phyloP scores from a whole-genome alignment of 1,284 basidiomycete genomes.

The Pseudozyma tsukubaensis region DNA sequence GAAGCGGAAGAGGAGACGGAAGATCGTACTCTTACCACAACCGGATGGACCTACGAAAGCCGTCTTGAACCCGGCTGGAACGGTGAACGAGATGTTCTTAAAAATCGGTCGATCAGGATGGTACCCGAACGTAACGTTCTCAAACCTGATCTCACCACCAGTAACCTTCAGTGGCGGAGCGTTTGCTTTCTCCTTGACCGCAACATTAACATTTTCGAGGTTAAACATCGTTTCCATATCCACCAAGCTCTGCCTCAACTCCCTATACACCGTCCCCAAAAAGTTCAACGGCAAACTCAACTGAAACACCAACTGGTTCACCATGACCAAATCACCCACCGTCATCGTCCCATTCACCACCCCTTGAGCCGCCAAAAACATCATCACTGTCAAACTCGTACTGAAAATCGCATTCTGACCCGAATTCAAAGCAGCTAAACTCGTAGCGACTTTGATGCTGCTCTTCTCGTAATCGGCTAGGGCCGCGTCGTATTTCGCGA shows the following conservation, averaged over 20 bases:
- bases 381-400: conserved; percentile 88
- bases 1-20: conserved; percentile 93
- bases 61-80: conserved; percentile 94
- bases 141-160: conserved; percentile 90
- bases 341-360: conserved; percentile 96
- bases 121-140: conserved; percentile 92
- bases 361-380: conserved; percentile 95
- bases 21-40: conserved; percentile 97
- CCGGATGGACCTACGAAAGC: conserved; percentile 96
- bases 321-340: conserved; percentile 96
- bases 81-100: conserved; percentile 79
- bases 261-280: conserved; percentile 94
- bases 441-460: conserved; percentile 93
- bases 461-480: conserved; percentile 88
- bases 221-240: conserved; percentile 98
- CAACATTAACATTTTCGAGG: conserved; percentile 83
- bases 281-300: conserved; percentile 95
- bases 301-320: conserved; percentile 99
- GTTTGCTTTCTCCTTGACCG: conserved; percentile 78
- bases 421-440: conserved; percentile 90
- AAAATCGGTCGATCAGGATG: conserved; percentile 91
- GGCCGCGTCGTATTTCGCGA: conserved; percentile 90
- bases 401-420: conserved; percentile 98
- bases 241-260: conserved; percentile 90
- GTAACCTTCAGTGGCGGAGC: conserved; percentile 78